phyloP scores from a whole-genome alignment of 768 basidiomycete genomes.

The Phanerochaete sordida region DNA sequence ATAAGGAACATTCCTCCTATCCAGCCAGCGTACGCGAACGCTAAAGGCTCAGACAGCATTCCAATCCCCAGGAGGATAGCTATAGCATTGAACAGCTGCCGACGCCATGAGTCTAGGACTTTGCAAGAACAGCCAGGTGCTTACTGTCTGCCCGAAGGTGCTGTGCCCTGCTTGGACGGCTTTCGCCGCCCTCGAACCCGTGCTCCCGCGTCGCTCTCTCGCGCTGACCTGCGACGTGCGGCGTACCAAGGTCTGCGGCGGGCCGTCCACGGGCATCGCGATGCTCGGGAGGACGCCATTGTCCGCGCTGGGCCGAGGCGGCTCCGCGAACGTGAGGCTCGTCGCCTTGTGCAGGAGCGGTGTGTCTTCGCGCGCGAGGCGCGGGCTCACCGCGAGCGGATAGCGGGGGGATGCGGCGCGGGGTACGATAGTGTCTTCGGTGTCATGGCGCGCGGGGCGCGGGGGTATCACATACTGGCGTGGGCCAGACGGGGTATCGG shows the following conservation, averaged over 20 bases:
- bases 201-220: constrained; percentile 33
- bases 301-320: background rate
- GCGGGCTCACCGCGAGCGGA: background rate
- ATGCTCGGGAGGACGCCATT: constrained; percentile 1
- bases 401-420: background rate
- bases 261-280: constrained; percentile 1
- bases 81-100: constrained; percentile 83
- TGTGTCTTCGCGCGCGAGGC: constrained; percentile 16
- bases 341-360: constrained; percentile 18
- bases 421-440: constrained; percentile 1
- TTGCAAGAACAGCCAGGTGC: constrained; percentile 15
- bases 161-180: constrained; percentile 51
- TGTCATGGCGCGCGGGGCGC: constrained; percentile 7
- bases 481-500: background rate
- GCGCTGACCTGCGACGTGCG: constrained; percentile 17
- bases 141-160: constrained; percentile 70
- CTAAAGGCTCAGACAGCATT: constrained; percentile 85
- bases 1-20: constrained; percentile 70
- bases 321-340: constrained; percentile 11
- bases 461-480: constrained; percentile 10
- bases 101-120: background rate
- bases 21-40: constrained; percentile 93
- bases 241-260: constrained; percentile 5
- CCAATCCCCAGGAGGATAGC: constrained; percentile 87
- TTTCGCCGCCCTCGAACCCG: constrained; percentile 27